Base-by-base conservation (phyloP, 148 eudicot species). In the Vaccinium myrtillus region DNA sequence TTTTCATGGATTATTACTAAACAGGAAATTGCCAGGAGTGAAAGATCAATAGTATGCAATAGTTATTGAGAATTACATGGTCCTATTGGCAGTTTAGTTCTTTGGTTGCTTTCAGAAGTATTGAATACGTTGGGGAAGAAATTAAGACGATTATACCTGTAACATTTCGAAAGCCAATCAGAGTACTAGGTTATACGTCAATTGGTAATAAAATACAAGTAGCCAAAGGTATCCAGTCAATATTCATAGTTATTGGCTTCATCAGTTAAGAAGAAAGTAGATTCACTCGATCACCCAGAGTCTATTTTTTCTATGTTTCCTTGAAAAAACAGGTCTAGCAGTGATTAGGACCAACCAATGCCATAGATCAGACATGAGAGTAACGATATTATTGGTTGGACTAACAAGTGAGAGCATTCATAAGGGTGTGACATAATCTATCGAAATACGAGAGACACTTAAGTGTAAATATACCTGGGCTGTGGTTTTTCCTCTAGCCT, bases 401-500 rank as follows among this genome's bases (percentile, higher is more conserved):
- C 15, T 25, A 65, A 25, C 71, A 65, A 65, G 12, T 54, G 58
- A 54, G 58, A 54, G 58, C 58, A 12, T 54, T 54, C 58, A 54
- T 54, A 54, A 54, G 16, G 4, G 58, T 13, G 15, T 13, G 58
- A 54, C 2, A 12, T 12, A 54, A 63, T n/a, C 2, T 63, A 63
- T 59, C 21, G 67, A 21, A 21, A 59, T 59, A 21, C 23, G 25
- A 59, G 65, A 58, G 65, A 63, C 3, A 63, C 27, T 2, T 21
- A 2, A 21, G 27, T 48, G 67, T 56, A 74, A 21, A 23, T 79
- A 19, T 79, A 94, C 98, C 94, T 94, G 95, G 25, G 97, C 93
- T 58, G 90, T 82, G 43, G 93, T 87, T 81, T 95, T 95, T 53
- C 92, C 91, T 87, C 83, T 93, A 18, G 95, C 85, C 84, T 88